Evolutionary conservation across 108 stramenopile species (phyloP), one percentile per base, ranked within the genome.

Genomic region (Nitzschia putrida): DNA sequence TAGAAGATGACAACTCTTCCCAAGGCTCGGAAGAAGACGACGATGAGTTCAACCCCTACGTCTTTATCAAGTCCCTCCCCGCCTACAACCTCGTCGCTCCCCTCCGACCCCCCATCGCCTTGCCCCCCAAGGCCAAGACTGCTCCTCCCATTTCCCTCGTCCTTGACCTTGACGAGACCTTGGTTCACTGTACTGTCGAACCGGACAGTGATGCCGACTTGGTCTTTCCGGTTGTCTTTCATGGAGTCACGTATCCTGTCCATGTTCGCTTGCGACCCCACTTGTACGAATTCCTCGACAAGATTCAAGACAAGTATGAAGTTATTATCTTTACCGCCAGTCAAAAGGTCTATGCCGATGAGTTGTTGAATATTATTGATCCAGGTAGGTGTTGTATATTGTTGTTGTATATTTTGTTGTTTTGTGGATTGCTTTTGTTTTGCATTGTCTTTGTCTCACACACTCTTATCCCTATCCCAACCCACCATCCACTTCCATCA

Each of bases 161-260:
- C 18, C 79, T 99, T 29, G 98, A 99, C 78, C 78, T 99, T 34
- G 98, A 99, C 68, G 98, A 99, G 74, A 99, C 98, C 10, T 77
- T 99, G 18, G 97, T 98, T 10, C 98, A 99, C 73, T 96, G 93
- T 57, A 95, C 94, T 0, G 95, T 99, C 6, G 92, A 97, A 77
- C 90, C 95, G 4, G 76, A 92, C 37, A 44, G 68, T 8, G 83
- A 93, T 75, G 94, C 98, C 38, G 96, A 97, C 72, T 79, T 93
- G 68, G 68, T 88, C 24, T 95, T 99, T 59, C 93, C 95, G 3
- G 96, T 99, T 16, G 89, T 77, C 42, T 96, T 96, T 71, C 89
- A 95, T 68, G 94, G 91, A 44, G 72, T 88, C 18, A 83, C 83
- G 12, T 95, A 93, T 69, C 67, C 71, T 23, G 98, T 98, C 26